phyloP scores from a whole-genome alignment of 148 eudicot species.

The Diospyros lotus region DNA sequence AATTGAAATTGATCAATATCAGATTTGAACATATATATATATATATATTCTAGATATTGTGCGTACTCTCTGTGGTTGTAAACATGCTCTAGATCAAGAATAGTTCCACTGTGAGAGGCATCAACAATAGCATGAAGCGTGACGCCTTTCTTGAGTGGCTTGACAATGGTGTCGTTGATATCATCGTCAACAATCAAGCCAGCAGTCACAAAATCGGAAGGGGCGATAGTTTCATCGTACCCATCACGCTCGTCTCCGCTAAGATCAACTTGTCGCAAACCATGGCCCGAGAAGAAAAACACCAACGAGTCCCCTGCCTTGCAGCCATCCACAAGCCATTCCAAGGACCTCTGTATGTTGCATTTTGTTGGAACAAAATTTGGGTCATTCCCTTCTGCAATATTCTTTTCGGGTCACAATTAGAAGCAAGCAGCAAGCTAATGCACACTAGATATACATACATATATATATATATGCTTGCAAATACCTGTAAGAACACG shows the following conservation, averaged over 20 bases:
- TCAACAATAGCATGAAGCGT: slow-evolving; percentile 80
- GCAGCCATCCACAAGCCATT: slow-evolving; percentile 61
- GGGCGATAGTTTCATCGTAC: slow-evolving; percentile 65
- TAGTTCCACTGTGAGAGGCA: slow-evolving; percentile 77
- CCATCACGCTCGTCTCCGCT: slow-evolving; percentile 59
- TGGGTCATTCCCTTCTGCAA: slow-evolving; percentile 8
- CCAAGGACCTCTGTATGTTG: slow-evolving; percentile 55
- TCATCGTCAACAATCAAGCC: slow-evolving; percentile 72
- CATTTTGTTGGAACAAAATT: slow-evolving; percentile 42
- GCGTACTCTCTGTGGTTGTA: background rate
- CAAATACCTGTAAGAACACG: slow-evolving; percentile 58
- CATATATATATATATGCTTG: too few relatives aligned
- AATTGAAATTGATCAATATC: background rate
- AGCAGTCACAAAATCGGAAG: slow-evolving; percentile 54
- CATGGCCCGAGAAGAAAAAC: slow-evolving; percentile 80
- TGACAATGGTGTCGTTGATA: slow-evolving; percentile 58
- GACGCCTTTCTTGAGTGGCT: slow-evolving; percentile 55
- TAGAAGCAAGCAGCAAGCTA: background rate
- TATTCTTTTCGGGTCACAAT: background rate
- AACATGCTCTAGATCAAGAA: slow-evolving; percentile 47
- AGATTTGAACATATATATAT: background rate
- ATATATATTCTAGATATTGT: background rate
- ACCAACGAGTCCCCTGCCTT: slow-evolving; percentile 72
- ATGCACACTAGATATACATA: background rate
- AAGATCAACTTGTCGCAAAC: slow-evolving; percentile 49